Percentiles rank a stretch among this genome's conserved stretches.
phyloP scores from a whole-genome alignment of 1,284 basidiomycete genomes.

The Leccinum subrobustum region DNA sequence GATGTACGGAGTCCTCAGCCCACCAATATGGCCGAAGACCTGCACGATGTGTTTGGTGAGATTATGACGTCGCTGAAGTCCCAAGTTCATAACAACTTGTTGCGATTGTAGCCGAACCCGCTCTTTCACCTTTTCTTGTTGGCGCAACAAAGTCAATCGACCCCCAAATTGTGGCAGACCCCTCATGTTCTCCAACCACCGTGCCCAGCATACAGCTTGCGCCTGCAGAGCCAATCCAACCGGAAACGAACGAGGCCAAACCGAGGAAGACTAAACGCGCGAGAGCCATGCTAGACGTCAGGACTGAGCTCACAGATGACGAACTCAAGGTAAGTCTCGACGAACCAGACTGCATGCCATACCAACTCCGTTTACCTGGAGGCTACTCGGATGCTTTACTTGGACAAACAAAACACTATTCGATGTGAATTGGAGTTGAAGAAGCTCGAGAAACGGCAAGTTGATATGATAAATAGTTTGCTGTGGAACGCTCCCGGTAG shows the following conservation, averaged over 20 bases:
- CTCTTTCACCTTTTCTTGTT: constrained; percentile 13
- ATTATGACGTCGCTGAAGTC: background rate
- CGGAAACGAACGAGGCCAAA: constrained; percentile 22
- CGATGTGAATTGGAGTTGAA: constrained; percentile 52
- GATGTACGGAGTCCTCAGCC: background rate
- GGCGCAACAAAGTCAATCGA: constrained; percentile 11
- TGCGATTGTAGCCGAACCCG: constrained; percentile 15
- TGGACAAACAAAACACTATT: constrained; percentile 56
- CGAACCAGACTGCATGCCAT: background rate
- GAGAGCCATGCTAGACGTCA: constrained; percentile 53
- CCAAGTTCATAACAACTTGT: background rate
- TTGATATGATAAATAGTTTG: constrained; percentile 56
- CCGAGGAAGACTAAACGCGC: constrained; percentile 41
- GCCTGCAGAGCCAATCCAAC: constrained; percentile 6
- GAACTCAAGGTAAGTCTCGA: constrained; percentile 59
- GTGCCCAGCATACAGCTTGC: constrained; percentile 2
- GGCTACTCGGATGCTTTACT: constrained; percentile 65
- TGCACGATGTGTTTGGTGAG: constrained; percentile 12
- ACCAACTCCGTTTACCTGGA: constrained; percentile 25
- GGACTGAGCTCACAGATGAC: constrained; percentile 76
- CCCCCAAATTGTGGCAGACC: constrained; percentile 21
- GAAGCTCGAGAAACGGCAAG: constrained; percentile 54
- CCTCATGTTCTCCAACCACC: constrained; percentile 23
- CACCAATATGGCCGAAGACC: constrained; percentile 1
- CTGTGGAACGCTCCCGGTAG: constrained; percentile 66